Percentiles rank a stretch among this genome's conserved stretches.
phyloP scores from a whole-genome alignment of 1,139 yeast species.

The Debaryomycetaceae sp. region DNA sequence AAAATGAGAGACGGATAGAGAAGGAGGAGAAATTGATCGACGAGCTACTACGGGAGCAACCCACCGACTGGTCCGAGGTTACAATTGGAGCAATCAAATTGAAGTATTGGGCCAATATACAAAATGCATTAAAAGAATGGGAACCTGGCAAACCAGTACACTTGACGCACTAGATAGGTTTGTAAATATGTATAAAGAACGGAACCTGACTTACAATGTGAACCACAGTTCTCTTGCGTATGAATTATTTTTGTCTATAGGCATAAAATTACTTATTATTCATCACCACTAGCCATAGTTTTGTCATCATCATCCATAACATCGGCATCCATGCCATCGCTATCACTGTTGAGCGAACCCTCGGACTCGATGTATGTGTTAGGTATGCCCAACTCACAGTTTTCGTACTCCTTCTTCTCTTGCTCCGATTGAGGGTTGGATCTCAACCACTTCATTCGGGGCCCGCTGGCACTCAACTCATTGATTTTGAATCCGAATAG shows the following conservation, averaged over 20 bases:
- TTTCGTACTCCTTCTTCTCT: slow-evolving; percentile 57
- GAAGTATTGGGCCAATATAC: slow-evolving; percentile 83
- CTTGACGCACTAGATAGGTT: slow-evolving; percentile 47
- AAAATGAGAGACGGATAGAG: slow-evolving; percentile 53
- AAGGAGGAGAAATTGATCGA: slow-evolving; percentile 33
- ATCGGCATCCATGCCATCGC: slow-evolving; percentile 18
- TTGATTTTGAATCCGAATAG: slow-evolving; percentile 85
- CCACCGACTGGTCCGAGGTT: slow-evolving; percentile 52
- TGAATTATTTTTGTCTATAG: neutral
- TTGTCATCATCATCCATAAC: slow-evolving; percentile 33
- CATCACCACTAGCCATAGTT: slow-evolving; percentile 46
- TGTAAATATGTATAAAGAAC: neutral
- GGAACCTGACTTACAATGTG: neutral
- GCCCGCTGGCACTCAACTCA: slow-evolving; percentile 75
- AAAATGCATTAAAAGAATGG: slow-evolving; percentile 74
- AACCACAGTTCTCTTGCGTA: neutral
- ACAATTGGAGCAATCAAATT: slow-evolving; percentile 66
- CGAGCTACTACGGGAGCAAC: slow-evolving; percentile 26
- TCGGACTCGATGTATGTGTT: slow-evolving; percentile 27
- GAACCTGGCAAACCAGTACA: slow-evolving; percentile 66
- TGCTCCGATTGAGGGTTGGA: slow-evolving; percentile 60
- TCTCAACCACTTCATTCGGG: slow-evolving; percentile 94
- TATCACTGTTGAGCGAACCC: slow-evolving; percentile 16
- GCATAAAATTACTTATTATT: slow-evolving; percentile 2
- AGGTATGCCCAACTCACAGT: slow-evolving; percentile 62